These are phyloP conservation scores for Alternaria incomplexa DNA, from an alignment of 2,329 filamentous ascomycete species.

Conservation along the genomic window DNA sequence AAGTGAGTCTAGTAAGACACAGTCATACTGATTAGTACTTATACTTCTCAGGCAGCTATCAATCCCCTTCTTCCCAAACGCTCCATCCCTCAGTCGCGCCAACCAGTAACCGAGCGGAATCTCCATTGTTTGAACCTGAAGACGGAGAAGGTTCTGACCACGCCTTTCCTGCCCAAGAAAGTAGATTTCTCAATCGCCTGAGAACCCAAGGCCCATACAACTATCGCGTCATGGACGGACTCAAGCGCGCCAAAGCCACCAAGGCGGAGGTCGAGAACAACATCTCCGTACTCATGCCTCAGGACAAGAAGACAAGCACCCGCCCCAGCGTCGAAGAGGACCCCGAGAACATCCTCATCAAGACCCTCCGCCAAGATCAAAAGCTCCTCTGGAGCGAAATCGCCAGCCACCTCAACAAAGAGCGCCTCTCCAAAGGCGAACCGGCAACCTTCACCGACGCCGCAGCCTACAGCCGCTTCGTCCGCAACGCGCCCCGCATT, in stretches of 20 bases:
- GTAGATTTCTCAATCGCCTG: not conserved
- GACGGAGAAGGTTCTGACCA: not conserved
- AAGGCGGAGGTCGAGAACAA: constrained; percentile 21
- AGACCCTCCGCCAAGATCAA: constrained; percentile 34
- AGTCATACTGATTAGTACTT: not conserved
- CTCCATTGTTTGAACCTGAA: constrained; percentile 11
- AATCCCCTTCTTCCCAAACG: not conserved
- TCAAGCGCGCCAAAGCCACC: constrained; percentile 25
- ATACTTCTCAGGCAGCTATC: not conserved
- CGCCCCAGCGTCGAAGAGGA: constrained; percentile 21
- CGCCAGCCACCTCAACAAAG: constrained; percentile 31
- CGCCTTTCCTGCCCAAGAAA: not conserved
- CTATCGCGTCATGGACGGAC: constrained; percentile 9
- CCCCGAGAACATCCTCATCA: constrained; percentile 44
- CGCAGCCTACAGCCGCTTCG: constrained; percentile 47
- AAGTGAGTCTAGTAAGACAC: not conserved
- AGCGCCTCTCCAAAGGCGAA: constrained; percentile 22
- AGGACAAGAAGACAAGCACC: not conserved
- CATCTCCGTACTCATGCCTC: constrained; percentile 16
- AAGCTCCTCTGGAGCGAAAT: constrained; percentile 38
- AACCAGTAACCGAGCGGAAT: not conserved
- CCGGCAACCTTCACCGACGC: constrained; percentile 30
- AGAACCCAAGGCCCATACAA: not conserved
- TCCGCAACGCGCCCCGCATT: constrained; percentile 36
- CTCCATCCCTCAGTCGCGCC: too few species aligned